These are phyloP conservation scores for Picea mariana DNA, from an alignment of 83 land plant genomes.

Conservation along the genomic window DNA sequence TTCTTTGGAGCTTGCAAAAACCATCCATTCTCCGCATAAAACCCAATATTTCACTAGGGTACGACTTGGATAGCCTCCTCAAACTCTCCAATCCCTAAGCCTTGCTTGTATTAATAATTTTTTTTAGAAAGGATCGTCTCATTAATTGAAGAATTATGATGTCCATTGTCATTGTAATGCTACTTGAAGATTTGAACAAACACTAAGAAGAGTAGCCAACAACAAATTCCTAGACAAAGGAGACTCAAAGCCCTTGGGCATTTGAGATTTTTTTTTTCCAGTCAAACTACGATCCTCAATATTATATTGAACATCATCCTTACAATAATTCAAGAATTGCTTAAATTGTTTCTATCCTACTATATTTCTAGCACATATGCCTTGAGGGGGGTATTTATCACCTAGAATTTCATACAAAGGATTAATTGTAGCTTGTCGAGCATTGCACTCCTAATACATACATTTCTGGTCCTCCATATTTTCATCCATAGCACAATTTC, in stretches of 20 bases:
- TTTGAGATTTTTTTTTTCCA: background rate
- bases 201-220: slow-evolving; percentile 16
- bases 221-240: background rate
- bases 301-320: background rate
- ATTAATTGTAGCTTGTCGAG: no score
- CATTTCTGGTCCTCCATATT: no score
- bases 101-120: background rate
- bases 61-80: background rate
- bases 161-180: slow-evolving; percentile 19
- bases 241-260: slow-evolving; percentile 5
- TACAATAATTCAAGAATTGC: background rate
- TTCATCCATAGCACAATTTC: no score
- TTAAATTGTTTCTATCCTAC: background rate
- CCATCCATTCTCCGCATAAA: background rate
- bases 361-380: no score
- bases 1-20: background rate
- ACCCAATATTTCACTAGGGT: background rate
- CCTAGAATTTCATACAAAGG: no score
- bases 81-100: background rate
- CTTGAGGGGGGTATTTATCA: no score
- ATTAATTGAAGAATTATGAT: slow-evolving; percentile 26
- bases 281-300: slow-evolving; percentile 1
- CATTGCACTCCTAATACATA: no score
- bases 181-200: slow-evolving; percentile 8
- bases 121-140: background rate